Conservation (phyloP, 768 basidiomycete species). For the Krasilnikovozyma curviuscula region DNA sequence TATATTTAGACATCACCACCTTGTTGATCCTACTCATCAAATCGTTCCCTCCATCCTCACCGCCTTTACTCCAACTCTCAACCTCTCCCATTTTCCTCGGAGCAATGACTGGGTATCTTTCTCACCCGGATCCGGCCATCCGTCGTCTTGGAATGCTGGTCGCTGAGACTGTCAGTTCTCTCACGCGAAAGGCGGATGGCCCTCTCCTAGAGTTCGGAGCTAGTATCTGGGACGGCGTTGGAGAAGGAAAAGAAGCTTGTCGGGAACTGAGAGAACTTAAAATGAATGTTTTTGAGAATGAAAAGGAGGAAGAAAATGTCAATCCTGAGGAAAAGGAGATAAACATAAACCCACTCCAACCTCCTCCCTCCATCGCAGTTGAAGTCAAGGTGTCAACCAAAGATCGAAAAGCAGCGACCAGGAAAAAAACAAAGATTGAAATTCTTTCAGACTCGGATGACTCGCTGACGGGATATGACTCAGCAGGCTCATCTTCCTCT, state of each 20-base stretch:
- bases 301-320: neutral
- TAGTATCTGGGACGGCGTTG: constrained; percentile 59
- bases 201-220: neutral
- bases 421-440: constrained; percentile 25
- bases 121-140: constrained; percentile 52
- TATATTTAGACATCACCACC: constrained; percentile 41
- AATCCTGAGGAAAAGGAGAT: neutral
- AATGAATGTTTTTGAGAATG: constrained; percentile 13
- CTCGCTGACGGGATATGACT: constrained; percentile 56
- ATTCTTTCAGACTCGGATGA: constrained; percentile 60
- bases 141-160: constrained; percentile 82
- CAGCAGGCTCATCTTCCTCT: constrained; percentile 36
- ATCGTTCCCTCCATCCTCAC: constrained; percentile 50
- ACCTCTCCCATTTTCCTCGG: constrained; percentile 4
- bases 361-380: constrained; percentile 7
- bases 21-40: constrained; percentile 45
- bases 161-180: constrained; percentile 42
- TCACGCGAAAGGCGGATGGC: constrained; percentile 17
- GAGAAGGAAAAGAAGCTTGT: constrained; percentile 45
- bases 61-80: constrained; percentile 35
- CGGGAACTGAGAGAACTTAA: constrained; percentile 35
- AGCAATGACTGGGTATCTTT: constrained; percentile 37
- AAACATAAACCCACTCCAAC: constrained; percentile 1
- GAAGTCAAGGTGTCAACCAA: constrained; percentile 37
- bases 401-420: constrained; percentile 13